Evolutionary conservation across 495 filamentous ascomycete genomes (phyloP).

Genomic region (Elasticomyces elasticus): DNA sequence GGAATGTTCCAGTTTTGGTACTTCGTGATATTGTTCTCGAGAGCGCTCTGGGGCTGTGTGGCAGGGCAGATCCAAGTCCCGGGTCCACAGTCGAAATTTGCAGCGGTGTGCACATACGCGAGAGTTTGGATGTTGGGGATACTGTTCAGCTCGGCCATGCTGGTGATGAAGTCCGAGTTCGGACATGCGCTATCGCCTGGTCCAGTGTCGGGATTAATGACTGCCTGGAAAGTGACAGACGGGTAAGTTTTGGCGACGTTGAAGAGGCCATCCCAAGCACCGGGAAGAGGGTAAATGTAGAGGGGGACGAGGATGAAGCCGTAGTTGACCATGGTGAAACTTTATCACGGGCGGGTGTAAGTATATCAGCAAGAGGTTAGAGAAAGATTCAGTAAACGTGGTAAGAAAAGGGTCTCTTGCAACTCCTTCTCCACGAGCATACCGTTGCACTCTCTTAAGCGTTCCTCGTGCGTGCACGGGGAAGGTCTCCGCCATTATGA

Average conservation of each 20-base stretch:
- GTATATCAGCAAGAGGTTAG: too few species aligned
- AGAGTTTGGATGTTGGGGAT: slow-evolving; percentile 43
- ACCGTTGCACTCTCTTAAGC: too few species aligned
- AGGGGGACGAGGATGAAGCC: slow-evolving; percentile 39
- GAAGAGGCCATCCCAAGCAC: slow-evolving; percentile 35
- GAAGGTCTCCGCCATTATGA: too few species aligned
- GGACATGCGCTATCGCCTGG: slow-evolving; percentile 42
- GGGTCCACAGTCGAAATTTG: slow-evolving; percentile 19
- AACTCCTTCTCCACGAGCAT: too few species aligned
- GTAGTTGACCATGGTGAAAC: slow-evolving; percentile 5
- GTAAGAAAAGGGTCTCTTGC: too few species aligned
- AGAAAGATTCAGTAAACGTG: too few species aligned
- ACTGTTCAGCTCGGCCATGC: slow-evolving; percentile 37
- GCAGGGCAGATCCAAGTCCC: slow-evolving; percentile 2
- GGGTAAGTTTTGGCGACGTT: slow-evolving; percentile 31
- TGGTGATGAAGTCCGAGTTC: slow-evolving; percentile 42
- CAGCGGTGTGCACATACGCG: slow-evolving; percentile 44
- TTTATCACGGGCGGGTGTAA: too few species aligned
- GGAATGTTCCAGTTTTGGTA: slow-evolving; percentile 35
- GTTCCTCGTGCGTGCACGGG: too few species aligned
- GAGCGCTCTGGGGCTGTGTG: slow-evolving; percentile 21
- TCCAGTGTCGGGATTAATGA: slow-evolving; percentile 48
- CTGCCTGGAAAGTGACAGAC: slow-evolving; percentile 41
- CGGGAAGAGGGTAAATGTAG: slow-evolving; percentile 38
- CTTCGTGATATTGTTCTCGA: slow-evolving; percentile 33